phyloP scores from a whole-genome alignment of 2,329 filamentous ascomycete genomes.

The Davidsoniella virescens region DNA sequence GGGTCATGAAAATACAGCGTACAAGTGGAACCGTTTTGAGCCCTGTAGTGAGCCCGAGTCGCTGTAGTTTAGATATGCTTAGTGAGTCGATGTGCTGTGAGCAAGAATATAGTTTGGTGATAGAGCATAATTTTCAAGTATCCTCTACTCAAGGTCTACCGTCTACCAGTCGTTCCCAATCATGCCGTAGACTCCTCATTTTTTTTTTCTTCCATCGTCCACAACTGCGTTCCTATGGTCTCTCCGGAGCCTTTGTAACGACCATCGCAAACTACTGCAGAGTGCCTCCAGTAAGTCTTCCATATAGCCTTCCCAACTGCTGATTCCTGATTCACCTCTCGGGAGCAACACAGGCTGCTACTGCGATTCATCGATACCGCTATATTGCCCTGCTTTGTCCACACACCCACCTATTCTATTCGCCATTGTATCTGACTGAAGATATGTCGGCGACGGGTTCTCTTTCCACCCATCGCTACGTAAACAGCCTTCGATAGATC shows the following conservation, averaged over 20 bases:
- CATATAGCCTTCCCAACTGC: background rate
- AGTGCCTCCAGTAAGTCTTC: conserved; percentile 4
- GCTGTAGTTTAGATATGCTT: no score
- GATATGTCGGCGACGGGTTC: no score
- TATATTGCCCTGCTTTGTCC: background rate
- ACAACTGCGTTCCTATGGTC: conserved; percentile 5
- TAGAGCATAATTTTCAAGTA: no score
- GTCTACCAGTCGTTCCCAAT: background rate
- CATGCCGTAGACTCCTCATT: conserved; percentile 8
- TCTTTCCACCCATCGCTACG: no score
- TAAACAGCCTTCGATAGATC: no score
- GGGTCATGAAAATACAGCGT: background rate
- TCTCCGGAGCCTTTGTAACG: background rate
- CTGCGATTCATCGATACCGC: conserved; percentile 1
- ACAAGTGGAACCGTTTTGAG: no score
- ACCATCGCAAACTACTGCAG: conserved; percentile 9
- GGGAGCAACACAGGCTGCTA: background rate
- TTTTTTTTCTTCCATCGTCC: conserved; percentile 6
- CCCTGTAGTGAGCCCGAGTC: no score
- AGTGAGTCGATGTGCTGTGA: background rate
- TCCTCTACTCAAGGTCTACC: background rate
- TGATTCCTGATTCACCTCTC: background rate
- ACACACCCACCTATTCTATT: background rate
- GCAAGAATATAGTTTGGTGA: background rate
- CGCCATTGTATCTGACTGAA: no score